Base-by-base conservation (phyloP, 1,284 basidiomycete genomes). In the Moesziomyces globuligerus region DNA sequence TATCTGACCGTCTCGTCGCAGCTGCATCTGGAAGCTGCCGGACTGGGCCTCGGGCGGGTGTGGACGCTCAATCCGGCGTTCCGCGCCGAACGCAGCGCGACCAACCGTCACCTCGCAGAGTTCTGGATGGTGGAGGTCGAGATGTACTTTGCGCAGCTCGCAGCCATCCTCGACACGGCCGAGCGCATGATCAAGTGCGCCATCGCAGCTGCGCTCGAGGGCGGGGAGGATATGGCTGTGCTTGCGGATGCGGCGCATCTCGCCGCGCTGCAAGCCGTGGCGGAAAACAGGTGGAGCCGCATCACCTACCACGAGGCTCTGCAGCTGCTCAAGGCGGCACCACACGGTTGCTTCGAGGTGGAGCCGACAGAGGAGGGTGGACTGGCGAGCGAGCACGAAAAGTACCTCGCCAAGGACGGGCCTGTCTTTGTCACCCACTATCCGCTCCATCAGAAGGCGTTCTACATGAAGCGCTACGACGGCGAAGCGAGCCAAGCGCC, bases 61-160 rank as follows among this genome's bases (percentile, higher is more conserved):
- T 99, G 94, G 85, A 94, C 93, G 0, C 87, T 97, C 21, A 90
- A 91, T 0, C 94, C 95, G 0, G 90, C 90, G 58, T 99, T 98
- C 84, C 90, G 95, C 20, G 95, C 95, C 18, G 95, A 99, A 78
- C 88, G 89, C 7, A 91, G 89, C 4, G 87, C 90, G 73, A 98
- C 95, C 1, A 89, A 88, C 46, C 87, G 95, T n/a, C 95, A 99
- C 83, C 87, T 99, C 7, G 89, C 92, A 45, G 96, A 99, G 81
- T 99, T 98, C 83, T 96, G 93, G 91, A 98, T 98, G 95, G 87
- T 96, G 55, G 95, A 99, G 84, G 93, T 91, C 0, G 95, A 82
- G 26, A 52, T 76, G 53, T 72, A 69, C 38, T 79, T 73, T 44
- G 47, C 65, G 17, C 58, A 50, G 1, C 60, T 79, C 7, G 18